Base-by-base conservation (phyloP, 169 alveolate genomes). In the Plasmodium berghei region DNA sequence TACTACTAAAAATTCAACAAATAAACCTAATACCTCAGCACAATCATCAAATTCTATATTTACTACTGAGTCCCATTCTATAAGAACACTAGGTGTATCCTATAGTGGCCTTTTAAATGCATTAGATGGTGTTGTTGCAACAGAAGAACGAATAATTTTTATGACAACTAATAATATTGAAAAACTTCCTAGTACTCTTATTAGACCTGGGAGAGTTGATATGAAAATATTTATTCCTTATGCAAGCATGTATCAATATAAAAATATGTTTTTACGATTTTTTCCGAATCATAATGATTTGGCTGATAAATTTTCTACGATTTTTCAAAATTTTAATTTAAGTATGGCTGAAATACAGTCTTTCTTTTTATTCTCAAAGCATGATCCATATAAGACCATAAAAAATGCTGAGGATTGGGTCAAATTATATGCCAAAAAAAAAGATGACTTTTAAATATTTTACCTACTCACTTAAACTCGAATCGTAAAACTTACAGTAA, bases 91-190 rank as follows among this genome's bases (percentile, higher is more conserved):
- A n/a, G 95, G 95, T 14, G 90, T 95, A 40, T 93, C 97, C 1
- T 95, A 92, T 74, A 92, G 96, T 49, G 97, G 97, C n/a, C 93
- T 95, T n/a, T 74, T 95, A 5, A 95, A 95, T 66, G 97, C 97
- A 1, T 89, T 95, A 16, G 97, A 95, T 45, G 97, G 97, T 26
- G 95, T 95, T 22, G 95, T 94, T 52, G 95, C 97, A 5, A 93
- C 96, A 22, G 97, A 95, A 61, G 97, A 95, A 72, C 56, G 95
- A 34, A 89, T 95, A 14, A 90, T 94, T 28, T 94, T 95, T 63
- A 94, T 95, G 95, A 95, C 97, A 1, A 95, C 97, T 34, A 95
- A 95, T 62, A 94, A 93, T 56, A 93, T 92, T 20, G 95, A 93
- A 59, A 93, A 72, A 58, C 93, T 94, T 1, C 96, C 95, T 16